Conservation (phyloP, 805 yeast genomes). For the Hanseniaspora guilliermondii region DNA sequence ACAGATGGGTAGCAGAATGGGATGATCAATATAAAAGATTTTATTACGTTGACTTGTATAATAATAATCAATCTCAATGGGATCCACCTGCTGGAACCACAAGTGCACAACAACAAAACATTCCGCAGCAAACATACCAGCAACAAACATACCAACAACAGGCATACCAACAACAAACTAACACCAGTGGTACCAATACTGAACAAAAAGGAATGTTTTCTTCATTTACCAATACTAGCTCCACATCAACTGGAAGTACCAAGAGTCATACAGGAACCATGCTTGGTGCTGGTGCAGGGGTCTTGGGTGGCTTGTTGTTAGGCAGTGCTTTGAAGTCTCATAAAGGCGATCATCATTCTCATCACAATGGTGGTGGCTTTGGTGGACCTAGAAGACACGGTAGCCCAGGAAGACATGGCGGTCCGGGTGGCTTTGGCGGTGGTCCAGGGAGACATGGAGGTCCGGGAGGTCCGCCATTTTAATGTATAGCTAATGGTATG, state of each 20-base stretch:
- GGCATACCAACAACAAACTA: conserved; percentile 15
- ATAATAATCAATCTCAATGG: conserved; percentile 77
- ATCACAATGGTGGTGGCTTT: background rate
- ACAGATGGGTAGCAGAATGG: conserved; percentile 63
- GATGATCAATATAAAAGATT: conserved; percentile 59
- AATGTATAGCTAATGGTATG: too few species aligned
- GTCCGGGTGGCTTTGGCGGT: background rate
- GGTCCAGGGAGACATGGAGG: background rate
- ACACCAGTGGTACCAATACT: conserved; percentile 13
- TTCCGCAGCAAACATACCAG: conserved; percentile 33
- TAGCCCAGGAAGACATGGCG: background rate
- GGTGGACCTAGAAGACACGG: background rate
- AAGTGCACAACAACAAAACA: conserved; percentile 7
- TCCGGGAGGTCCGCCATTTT: too few species aligned
- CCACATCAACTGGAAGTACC: conserved; percentile 13
- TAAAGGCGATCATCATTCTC: background rate
- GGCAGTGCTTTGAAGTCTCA: background rate
- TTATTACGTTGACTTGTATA: conserved; percentile 61
- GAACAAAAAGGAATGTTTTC: conserved; percentile 4
- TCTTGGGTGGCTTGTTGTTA: background rate
- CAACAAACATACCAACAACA: conserved; percentile 26
- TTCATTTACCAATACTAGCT: conserved; percentile 2
- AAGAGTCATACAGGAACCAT: conserved; percentile 17
- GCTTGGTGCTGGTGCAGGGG: conserved; percentile 7
- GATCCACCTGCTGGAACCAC: conserved; percentile 59